Base-by-base conservation (phyloP, 371 early-diverging fungal genomes). In the Apophysomyces elegans region DNA sequence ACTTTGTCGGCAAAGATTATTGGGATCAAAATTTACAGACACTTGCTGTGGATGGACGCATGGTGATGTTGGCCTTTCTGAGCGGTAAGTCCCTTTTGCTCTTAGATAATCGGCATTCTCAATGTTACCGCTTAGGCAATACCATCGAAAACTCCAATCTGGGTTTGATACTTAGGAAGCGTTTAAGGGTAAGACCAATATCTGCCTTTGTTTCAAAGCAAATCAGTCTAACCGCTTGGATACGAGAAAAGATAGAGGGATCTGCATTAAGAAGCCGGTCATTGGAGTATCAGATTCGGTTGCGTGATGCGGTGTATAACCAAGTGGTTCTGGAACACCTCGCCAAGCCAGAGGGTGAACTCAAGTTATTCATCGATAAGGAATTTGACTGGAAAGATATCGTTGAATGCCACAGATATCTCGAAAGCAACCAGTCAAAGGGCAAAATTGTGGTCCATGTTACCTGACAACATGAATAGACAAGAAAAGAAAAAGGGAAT, bases 1-100 rank as follows among this genome's bases (percentile, higher is more conserved):
- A 94, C 63, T 88, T 89, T 64, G 74, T 94, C 18, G 92, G 90
- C 58, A 89, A 82, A 18, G 69, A 83, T 38, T 90, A 92, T 76
- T 91, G 86, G 83, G 65, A 75, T 16, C 66, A 81, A 37, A 92
- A 94, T 68, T 62, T 92, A 2, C 79, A 76, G 13, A 74, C 81
- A 0, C 68, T 92, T 39, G 90, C 89, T n/a, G 12, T 78, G 5
- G 94, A 92, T 73, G 92, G 92, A 6, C 86, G 87, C 47, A 86
- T 91, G 86, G 88, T 89, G 36, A 80, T 92, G 58, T 80, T 91
- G 26, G 90, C 88, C 4, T 79, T 81, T 37, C 70, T 91, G 77
- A 86, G 87, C 61, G 87, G 90, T 75, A 68, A 50, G 32, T 26
- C 32, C 32, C 16, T 18, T 18, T 43, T 1, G 16, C 13, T 45